Conservation (phyloP, 352 stramenopile genomes). For the Globisporangium solare region DNA sequence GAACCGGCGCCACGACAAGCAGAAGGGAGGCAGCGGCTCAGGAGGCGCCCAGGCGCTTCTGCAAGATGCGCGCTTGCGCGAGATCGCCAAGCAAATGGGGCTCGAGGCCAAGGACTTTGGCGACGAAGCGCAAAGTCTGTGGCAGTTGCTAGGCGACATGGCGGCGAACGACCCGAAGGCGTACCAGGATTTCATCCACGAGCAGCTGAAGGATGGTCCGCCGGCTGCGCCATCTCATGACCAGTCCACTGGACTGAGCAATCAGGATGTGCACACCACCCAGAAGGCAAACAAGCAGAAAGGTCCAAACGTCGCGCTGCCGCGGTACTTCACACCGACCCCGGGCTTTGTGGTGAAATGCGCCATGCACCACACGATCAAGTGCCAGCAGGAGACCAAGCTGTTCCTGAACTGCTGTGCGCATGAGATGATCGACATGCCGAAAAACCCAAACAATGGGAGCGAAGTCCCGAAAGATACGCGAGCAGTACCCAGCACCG, state of each 20-base stretch:
- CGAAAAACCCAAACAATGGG: conserved; percentile 71
- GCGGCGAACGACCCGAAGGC: conserved; percentile 53
- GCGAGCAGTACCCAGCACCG: conserved; percentile 57
- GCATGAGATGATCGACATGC: conserved; percentile 62
- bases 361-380: conserved; percentile 40
- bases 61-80: conserved; percentile 55
- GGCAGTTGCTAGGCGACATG: conserved; percentile 74
- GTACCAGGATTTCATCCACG: conserved; percentile 80
- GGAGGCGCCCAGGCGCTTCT: conserved; percentile 34
- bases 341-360: conserved; percentile 82
- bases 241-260: neutral
- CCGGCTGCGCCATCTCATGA: conserved; percentile 11
- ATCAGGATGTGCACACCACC: neutral
- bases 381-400: conserved; percentile 62
- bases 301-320: conserved; percentile 10
- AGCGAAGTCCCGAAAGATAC: conserved; percentile 56
- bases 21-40: conserved; percentile 10
- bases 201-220: conserved; percentile 69
- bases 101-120: conserved; percentile 64
- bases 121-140: conserved; percentile 64
- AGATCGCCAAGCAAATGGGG: conserved; percentile 83
- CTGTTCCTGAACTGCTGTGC: conserved; percentile 81
- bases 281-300: neutral
- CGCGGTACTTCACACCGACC: conserved; percentile 54
- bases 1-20: conserved; percentile 46